A percentile compares a stretch with the other conserved stretches of the same genome.
phyloP scores from a whole-genome alignment of 23 red algal genomes.

The Gracilariopsis chorda region DNA sequence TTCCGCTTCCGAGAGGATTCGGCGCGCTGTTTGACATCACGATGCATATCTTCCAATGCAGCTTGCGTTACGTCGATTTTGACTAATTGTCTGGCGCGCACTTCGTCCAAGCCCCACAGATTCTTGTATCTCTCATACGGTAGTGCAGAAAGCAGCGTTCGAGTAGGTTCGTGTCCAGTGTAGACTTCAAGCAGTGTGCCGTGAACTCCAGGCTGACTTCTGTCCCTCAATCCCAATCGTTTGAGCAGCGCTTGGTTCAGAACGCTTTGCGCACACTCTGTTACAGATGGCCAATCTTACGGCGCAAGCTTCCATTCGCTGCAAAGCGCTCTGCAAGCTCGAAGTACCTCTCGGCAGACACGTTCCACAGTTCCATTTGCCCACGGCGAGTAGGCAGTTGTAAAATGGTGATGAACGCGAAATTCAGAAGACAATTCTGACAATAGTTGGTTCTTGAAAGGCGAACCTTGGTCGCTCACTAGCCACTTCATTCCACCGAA shows the following conservation, averaged over 20 bases:
- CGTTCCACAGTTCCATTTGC: constrained; percentile 48
- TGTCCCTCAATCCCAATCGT: background rate
- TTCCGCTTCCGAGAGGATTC: background rate
- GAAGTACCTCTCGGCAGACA: constrained; percentile 32
- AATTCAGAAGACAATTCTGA: background rate
- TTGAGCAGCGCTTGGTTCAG: constrained; percentile 5
- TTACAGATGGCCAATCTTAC: constrained; percentile 12
- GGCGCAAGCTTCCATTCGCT: constrained; percentile 5
- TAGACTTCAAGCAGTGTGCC: constrained; percentile 7
- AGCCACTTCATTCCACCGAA: constrained; percentile 20
- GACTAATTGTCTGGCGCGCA: background rate
- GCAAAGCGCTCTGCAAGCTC: constrained; percentile 6
- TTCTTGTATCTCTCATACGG: background rate
- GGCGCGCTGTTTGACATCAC: background rate
- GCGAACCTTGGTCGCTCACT: background rate
- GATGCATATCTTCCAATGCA: constrained; percentile 17
- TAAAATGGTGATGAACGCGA: background rate
- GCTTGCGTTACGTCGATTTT: background rate
- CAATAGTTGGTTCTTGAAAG: background rate
- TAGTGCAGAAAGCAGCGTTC: background rate
- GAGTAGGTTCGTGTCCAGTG: background rate
- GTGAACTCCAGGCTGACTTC: background rate
- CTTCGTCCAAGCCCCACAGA: background rate
- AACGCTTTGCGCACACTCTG: constrained; percentile 9
- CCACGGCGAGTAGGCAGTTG: background rate